These are phyloP conservation scores for Rehmannia glutinosa DNA, from an alignment of 257 asterid species.

Conservation along the genomic window DNA sequence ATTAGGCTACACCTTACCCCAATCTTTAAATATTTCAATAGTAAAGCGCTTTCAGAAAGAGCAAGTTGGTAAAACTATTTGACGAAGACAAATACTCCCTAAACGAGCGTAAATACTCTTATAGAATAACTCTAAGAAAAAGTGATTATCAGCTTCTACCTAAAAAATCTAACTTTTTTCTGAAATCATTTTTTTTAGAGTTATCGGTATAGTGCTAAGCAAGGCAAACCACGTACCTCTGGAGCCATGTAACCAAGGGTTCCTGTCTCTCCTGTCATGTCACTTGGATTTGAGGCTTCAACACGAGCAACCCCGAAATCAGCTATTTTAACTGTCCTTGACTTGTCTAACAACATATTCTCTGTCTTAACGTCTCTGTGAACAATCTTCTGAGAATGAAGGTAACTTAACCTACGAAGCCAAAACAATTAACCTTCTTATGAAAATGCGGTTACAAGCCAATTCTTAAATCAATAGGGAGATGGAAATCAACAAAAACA, in stretches of 20 bases:
- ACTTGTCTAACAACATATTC: constrained; percentile 75
- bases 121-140: no score
- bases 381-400: constrained; percentile 77
- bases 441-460: not conserved
- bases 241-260: constrained; percentile 97
- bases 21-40: no score
- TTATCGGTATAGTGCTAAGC: no score
- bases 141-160: no score
- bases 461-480: not conserved
- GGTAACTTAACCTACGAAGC: constrained; percentile 67
- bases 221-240: constrained; percentile 40
- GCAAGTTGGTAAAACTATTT: not conserved
- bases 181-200: no score
- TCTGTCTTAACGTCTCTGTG: constrained; percentile 90
- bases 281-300: constrained; percentile 87
- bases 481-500: not conserved
- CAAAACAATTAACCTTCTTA: no score
- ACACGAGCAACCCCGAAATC: constrained; percentile 92
- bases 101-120: not conserved
- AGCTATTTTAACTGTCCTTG: constrained; percentile 73
- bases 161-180: no score
- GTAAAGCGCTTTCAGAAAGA: not conserved
- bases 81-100: not conserved
- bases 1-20: no score
- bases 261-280: constrained; percentile 92